Base-by-base conservation (phyloP, 2,329 filamentous ascomycete genomes). In the Graphilbum fragrans region DNA sequence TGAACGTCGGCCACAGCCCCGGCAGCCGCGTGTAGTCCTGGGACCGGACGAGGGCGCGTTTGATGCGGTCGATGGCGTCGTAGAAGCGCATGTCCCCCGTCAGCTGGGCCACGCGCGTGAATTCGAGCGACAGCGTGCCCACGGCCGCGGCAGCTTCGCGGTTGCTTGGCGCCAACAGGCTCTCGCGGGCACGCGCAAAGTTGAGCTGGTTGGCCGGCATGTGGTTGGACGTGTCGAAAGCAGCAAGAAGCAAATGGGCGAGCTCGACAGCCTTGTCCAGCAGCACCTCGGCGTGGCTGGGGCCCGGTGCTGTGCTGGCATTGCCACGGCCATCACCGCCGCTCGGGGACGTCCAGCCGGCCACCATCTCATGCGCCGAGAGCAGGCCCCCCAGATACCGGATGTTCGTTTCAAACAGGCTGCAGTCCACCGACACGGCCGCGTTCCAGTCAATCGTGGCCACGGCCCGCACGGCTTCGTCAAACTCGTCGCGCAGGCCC, bases 361-460 rank as follows among this genome's bases (percentile, higher is more conserved):
- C n/a, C n/a, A n/a, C n/a, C 42, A 95, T 70, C 61, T 96, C 90
- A 56, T 88, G 94, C 5, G 88, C 88, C 32, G 79, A 78, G 35
- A 95, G 56, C 36, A 96, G 64, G 1, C 90, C 90, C 23, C 90
- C 90, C 8, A 96, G 67, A 53, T 95, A 94, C 38, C 90, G 77
- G 54, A 96, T 95, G 16, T 79, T 86, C 1, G 86, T 93, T 60
- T 95, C 88, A 51, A 95, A 95, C 8, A 93, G 69, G 29, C 62
- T 58, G 38, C 78, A 68, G 9, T 60, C 54, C 5, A 65, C 58
- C 27, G 74, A 79, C 16, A 74, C 81, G 2, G 83, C 90, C 53
- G 35, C 32, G 32, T 45, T 40, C 42, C 94, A 94, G 60, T 94
- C 86, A 43, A 95, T 90, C 7, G 74, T 62, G 41, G 69, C 70